Percentiles rank a stretch among this genome's conserved stretches.
Evolutionary conservation across 2,329 filamentous ascomycete species (phyloP).

Genomic region (Diaporthe citri): DNA sequence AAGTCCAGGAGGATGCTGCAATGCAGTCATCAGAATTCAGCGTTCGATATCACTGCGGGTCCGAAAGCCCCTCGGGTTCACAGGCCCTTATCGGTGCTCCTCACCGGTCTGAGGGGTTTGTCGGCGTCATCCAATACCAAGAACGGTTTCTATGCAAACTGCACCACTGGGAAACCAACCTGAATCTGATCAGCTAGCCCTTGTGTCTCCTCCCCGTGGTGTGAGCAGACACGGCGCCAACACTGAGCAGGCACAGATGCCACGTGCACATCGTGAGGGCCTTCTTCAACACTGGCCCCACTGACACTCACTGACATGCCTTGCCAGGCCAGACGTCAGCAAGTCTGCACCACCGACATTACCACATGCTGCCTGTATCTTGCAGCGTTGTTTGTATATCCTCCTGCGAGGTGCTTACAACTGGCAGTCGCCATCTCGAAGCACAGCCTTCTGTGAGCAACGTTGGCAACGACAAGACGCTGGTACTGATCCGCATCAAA

Average conservation of each 20-base stretch:
- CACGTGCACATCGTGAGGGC: not conserved
- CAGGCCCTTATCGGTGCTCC: not conserved
- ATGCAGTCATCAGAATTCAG: not conserved
- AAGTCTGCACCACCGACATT: not conserved
- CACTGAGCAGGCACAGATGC: not conserved
- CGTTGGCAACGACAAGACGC: not conserved
- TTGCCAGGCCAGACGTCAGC: not conserved
- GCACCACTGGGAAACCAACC: not conserved
- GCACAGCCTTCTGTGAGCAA: not conserved
- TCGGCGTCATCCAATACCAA: not conserved
- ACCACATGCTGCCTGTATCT: not conserved
- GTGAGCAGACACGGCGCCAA: not conserved
- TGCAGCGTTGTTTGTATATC: not conserved
- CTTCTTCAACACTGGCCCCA: not conserved
- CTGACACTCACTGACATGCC: not conserved
- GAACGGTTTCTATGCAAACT: not conserved
- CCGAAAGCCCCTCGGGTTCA: not conserved
- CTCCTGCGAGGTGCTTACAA: not conserved
- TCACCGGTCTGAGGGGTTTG: conserved; percentile 13
- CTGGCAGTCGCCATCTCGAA: not conserved
- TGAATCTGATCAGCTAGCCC: not conserved
- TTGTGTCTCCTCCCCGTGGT: not conserved
- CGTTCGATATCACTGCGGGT: not conserved
- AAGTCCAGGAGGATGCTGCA: not conserved
- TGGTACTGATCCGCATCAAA: not conserved